Evolutionary conservation across 2,329 filamentous ascomycete species (phyloP).

Genomic region (Nothophoma quercina): DNA sequence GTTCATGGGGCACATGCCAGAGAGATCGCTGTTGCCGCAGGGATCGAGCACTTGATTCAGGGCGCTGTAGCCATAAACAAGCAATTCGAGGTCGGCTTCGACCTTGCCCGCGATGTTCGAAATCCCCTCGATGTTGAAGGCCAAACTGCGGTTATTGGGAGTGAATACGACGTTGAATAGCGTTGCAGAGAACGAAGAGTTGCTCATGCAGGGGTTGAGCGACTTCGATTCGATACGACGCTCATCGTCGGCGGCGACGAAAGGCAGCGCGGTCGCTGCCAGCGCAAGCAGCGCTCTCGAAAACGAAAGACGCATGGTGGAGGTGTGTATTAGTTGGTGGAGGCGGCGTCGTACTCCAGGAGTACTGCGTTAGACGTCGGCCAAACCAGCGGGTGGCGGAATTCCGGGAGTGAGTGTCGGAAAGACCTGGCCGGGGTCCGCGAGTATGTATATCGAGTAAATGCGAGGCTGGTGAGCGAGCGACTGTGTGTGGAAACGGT

Average conservation of each 20-base stretch:
- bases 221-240: conserved; percentile 81
- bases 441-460: conserved; percentile 11
- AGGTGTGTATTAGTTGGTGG: conserved; percentile 24
- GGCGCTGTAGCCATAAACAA: conserved; percentile 82
- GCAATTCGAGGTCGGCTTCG: conserved; percentile 75
- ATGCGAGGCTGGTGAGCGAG: conserved; percentile 35
- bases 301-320: conserved; percentile 46
- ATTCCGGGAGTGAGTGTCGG: conserved; percentile 20
- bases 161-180: conserved; percentile 87
- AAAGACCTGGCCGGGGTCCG: conserved; percentile 1
- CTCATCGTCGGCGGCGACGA: conserved; percentile 62
- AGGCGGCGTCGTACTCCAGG: conserved; percentile 31
- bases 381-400: conserved; percentile 47
- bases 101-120: conserved; percentile 86
- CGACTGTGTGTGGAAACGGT: conserved; percentile 23
- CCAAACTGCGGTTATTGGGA: conserved; percentile 74
- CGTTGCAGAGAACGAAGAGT: conserved; percentile 87
- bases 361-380: conserved; percentile 37
- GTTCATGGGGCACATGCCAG: conserved; percentile 92
- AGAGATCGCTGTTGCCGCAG: conserved; percentile 67
- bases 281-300: conserved; percentile 45
- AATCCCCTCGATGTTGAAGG: conserved; percentile 79
- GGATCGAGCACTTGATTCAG: conserved; percentile 75
- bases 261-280: conserved; percentile 51
- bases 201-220: conserved; percentile 82